phyloP scores from a whole-genome alignment of 2,329 filamentous ascomycete genomes.

The Paecilomyces sp. region DNA sequence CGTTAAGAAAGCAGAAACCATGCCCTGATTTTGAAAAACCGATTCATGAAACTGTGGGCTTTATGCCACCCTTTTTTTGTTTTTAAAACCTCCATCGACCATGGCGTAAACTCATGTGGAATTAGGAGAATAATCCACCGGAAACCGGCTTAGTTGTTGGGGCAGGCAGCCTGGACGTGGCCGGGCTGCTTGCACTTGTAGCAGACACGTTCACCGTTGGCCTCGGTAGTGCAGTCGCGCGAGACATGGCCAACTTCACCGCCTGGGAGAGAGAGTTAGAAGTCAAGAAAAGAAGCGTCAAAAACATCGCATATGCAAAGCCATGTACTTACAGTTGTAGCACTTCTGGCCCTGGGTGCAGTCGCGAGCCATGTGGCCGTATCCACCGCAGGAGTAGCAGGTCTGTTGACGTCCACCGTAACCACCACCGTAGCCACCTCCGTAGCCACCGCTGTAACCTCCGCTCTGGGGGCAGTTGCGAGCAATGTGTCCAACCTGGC shows the following conservation, averaged over 20 bases:
- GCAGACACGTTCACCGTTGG: conserved; percentile 87
- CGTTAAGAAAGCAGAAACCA: conserved; percentile 2
- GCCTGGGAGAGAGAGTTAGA: conserved; percentile 33
- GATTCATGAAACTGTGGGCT: background rate
- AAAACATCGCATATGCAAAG: background rate
- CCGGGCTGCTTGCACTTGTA: conserved; percentile 89
- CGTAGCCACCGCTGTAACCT: conserved; percentile 42
- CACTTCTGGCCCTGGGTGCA: conserved; percentile 99
- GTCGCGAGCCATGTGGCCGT: conserved; percentile 95
- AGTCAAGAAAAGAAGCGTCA: background rate
- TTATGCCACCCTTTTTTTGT: background rate
- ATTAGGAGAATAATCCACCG: background rate
- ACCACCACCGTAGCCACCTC: conserved; percentile 38
- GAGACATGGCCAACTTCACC: conserved; percentile 90
- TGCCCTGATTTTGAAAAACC: background rate
- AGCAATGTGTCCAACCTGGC: conserved; percentile 92
- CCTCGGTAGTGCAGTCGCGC: conserved; percentile 92
- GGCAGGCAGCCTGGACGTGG: conserved; percentile 91
- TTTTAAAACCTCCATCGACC: background rate
- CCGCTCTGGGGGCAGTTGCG: conserved; percentile 52
- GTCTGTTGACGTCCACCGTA: conserved; percentile 62
- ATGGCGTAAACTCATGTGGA: background rate
- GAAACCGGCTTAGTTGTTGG: conserved; percentile 60
- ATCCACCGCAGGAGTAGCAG: conserved; percentile 97
- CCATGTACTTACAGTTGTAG: conserved; percentile 74